Evolutionary conservation across 1,284 basidiomycete genomes (phyloP).

Genomic region (Boletus semigastroideus): DNA sequence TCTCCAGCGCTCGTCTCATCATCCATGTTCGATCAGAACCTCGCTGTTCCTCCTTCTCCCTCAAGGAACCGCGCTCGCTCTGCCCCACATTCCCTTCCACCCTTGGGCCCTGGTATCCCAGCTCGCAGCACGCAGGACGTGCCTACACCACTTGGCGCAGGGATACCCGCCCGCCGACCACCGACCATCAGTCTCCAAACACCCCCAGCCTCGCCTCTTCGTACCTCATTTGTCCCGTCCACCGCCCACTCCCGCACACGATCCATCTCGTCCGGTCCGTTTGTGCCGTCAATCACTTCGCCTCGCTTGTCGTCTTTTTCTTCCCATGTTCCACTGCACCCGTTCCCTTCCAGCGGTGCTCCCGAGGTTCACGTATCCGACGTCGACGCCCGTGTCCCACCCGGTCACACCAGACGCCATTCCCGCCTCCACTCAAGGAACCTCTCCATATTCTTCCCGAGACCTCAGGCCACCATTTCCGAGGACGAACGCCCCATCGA

Average conservation of each 20-base stretch:
- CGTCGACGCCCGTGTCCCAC: constrained; percentile 10
- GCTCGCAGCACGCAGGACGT: constrained; percentile 11
- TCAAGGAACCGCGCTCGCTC: constrained; percentile 39
- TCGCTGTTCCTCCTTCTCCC: constrained; percentile 18
- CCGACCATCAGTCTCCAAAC: too few relatives aligned
- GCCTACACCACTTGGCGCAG: constrained; percentile 39
- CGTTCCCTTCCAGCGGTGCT: constrained; percentile 24
- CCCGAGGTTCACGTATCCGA: constrained; percentile 26
- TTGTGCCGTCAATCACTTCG: constrained; percentile 40
- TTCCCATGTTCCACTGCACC: constrained; percentile 22
- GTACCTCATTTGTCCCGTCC: constrained; percentile 46
- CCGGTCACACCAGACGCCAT: constrained; percentile 53
- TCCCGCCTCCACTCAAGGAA: constrained; percentile 59
- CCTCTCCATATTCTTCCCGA: too few relatives aligned
- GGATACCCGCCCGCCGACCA: constrained; percentile 24
- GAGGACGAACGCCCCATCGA: too few relatives aligned
- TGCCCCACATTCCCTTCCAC: constrained; percentile 33
- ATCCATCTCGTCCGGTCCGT: constrained; percentile 56
- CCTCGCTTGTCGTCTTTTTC: neutral
- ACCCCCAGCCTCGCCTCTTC: constrained; percentile 41
- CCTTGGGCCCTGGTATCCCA: constrained; percentile 26
- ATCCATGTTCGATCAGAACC: too few relatives aligned
- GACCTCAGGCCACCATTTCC: too few relatives aligned
- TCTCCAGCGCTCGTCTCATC: too few relatives aligned
- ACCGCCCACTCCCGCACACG: constrained; percentile 46